phyloP scores from a whole-genome alignment of 306 rosid genomes.

The Prunus dulcis region DNA sequence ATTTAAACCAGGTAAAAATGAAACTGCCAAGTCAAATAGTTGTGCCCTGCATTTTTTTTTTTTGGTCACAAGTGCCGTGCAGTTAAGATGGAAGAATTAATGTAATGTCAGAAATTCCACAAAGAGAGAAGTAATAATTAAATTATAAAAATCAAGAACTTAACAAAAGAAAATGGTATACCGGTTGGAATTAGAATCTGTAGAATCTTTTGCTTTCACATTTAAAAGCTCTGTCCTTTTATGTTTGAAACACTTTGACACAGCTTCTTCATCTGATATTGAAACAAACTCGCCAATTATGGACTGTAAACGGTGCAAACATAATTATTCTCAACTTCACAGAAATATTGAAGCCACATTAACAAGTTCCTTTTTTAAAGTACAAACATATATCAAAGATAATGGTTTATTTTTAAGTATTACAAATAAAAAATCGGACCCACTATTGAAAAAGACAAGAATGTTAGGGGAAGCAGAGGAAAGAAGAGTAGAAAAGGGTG shows the following conservation, averaged over 20 bases:
- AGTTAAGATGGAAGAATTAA: constrained; percentile 25
- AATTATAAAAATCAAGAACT: background rate
- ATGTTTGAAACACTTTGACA: constrained; percentile 45
- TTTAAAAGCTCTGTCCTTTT: constrained; percentile 50
- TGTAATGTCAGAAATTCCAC: constrained; percentile 5
- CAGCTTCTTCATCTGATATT: constrained; percentile 58
- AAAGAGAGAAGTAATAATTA: background rate
- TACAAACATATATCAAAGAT: background rate
- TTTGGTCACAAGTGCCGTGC: constrained; percentile 43
- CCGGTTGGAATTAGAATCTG: constrained; percentile 41
- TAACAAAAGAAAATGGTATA: constrained; percentile 2
- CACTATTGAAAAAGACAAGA: background rate
- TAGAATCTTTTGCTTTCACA: constrained; percentile 30
- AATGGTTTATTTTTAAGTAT: background rate
- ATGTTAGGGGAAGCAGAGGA: background rate
- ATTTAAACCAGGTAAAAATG: constrained; percentile 72
- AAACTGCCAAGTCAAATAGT: constrained; percentile 72
- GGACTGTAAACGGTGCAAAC: constrained; percentile 46
- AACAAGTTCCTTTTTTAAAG: background rate
- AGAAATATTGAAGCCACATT: background rate
- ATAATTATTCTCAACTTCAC: constrained; percentile 9
- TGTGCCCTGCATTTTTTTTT: constrained; percentile 44
- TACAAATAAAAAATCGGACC: background rate
- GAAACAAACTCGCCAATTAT: constrained; percentile 77
- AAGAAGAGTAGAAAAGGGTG: background rate